Conservation (phyloP, 495 filamentous ascomycete species). For the Aspergillus sparsus region DNA sequence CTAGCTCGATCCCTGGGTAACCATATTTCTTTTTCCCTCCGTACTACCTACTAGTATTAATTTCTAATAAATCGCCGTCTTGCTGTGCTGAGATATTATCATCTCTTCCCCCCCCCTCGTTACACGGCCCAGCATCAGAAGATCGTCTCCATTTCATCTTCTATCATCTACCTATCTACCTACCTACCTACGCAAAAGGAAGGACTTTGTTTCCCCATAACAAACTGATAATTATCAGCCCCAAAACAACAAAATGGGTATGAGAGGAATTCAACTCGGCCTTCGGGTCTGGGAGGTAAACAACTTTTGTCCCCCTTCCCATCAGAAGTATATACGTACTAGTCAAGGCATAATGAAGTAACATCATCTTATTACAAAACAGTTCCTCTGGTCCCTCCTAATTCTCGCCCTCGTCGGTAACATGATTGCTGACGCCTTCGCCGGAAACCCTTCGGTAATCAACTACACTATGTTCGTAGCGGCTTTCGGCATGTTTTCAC, state of each 20-base stretch:
- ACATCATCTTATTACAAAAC: constrained; percentile 10
- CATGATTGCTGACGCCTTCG: constrained; percentile 59
- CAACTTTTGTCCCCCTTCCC: background rate
- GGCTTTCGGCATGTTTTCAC: constrained; percentile 65
- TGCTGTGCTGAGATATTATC: too few relatives aligned
- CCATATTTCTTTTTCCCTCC: background rate
- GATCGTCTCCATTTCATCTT: too few relatives aligned
- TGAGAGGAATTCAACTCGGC: constrained; percentile 35
- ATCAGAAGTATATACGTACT: background rate
- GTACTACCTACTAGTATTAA: too few relatives aligned
- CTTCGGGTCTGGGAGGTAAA: constrained; percentile 46
- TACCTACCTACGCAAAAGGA: too few relatives aligned
- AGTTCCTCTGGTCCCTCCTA: constrained; percentile 70
- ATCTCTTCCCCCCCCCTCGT: too few relatives aligned
- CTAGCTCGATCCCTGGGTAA: constrained; percentile 16
- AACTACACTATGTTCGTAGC: constrained; percentile 69
- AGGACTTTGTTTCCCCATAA: background rate
- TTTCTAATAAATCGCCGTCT: too few relatives aligned
- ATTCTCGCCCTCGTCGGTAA: constrained; percentile 67
- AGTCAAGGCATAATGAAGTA: background rate
- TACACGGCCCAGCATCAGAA: too few relatives aligned
- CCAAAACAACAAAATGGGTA: constrained; percentile 30
- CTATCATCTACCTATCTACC: too few relatives aligned
- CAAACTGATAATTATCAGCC: constrained; percentile 1
- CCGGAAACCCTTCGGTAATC: constrained; percentile 54